These are phyloP conservation scores for Chlorokybus atmophyticus DNA, from an alignment of 139 green algal species.

Conservation along the genomic window DNA sequence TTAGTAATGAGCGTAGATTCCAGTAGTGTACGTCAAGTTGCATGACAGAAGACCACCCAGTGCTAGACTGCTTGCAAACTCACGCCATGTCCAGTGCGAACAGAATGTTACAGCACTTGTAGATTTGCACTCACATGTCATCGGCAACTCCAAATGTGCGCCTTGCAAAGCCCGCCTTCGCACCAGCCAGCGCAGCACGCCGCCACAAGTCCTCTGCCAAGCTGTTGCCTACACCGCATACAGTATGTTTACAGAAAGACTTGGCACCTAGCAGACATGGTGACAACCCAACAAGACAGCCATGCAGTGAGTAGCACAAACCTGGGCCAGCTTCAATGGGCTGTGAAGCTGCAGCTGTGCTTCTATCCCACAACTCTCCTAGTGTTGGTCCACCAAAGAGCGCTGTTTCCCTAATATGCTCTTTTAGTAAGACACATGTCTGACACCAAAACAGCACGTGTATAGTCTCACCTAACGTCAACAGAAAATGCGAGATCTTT, in stretches of 20 bases:
- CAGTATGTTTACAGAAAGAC: background rate
- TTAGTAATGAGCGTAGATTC: background rate
- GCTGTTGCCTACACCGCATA: conserved; percentile 7
- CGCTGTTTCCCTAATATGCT: no score
- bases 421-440: no score
- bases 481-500: conserved; percentile 41
- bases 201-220: conserved; percentile 29
- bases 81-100: no score
- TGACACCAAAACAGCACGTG: no score
- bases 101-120: background rate
- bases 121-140: conserved; percentile 29
- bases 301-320: no score
- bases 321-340: no score
- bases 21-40: conserved; percentile 1
- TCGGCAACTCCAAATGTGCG: conserved; percentile 42
- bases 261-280: background rate
- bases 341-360: no score
- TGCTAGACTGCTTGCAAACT: no score
- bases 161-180: conserved; percentile 22
- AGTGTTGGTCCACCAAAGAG: no score
- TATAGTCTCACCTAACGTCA: no score
- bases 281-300: background rate
- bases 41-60: conserved; percentile 3
- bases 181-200: conserved; percentile 28
- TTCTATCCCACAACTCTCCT: no score